Percentiles rank a stretch among this genome's conserved stretches.
These are phyloP conservation scores for Kwoniella europaea DNA, from an alignment of 768 basidiomycete species.

Conservation along the genomic window DNA sequence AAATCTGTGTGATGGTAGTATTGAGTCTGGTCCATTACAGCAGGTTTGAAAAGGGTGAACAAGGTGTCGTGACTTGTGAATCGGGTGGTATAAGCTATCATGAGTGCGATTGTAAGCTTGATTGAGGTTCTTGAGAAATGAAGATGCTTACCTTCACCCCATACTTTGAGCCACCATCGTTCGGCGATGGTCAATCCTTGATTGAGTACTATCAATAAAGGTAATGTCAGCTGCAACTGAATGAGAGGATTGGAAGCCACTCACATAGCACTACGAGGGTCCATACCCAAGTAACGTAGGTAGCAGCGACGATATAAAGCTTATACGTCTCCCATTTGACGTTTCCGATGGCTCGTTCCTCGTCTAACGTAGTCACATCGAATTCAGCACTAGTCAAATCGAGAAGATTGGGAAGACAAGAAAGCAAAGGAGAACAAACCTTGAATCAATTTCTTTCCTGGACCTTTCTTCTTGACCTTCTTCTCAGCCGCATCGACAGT, in stretches of 20 bases:
- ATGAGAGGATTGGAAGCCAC: conserved; percentile 54
- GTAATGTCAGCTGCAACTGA: conserved; percentile 6
- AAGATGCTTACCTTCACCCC: conserved; percentile 65
- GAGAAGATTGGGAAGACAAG: too few species aligned
- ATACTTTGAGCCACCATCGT: conserved; percentile 73
- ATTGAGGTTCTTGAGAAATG: neutral
- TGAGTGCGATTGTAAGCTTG: neutral
- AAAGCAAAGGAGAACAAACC: conserved; percentile 23
- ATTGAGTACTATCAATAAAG: conserved; percentile 28
- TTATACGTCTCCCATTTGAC: conserved; percentile 76
- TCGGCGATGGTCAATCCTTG: conserved; percentile 48
- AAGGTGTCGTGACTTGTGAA: conserved; percentile 13
- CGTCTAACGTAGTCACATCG: conserved; percentile 23
- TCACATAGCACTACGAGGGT: conserved; percentile 65
- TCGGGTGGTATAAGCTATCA: conserved; percentile 36
- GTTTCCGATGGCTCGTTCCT: conserved; percentile 73
- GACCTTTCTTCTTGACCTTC: conserved; percentile 46
- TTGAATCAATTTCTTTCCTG: conserved; percentile 47
- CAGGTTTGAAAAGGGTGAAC: conserved; percentile 23
- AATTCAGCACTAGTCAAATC: neutral
- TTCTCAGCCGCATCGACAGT: conserved; percentile 49
- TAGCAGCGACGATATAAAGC: conserved; percentile 59
- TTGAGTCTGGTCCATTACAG: conserved; percentile 11
- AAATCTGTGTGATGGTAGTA: conserved; percentile 28
- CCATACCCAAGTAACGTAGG: conserved; percentile 52